phyloP scores from a whole-genome alignment of 495 filamentous ascomycete species.

The Letharia lupina region DNA sequence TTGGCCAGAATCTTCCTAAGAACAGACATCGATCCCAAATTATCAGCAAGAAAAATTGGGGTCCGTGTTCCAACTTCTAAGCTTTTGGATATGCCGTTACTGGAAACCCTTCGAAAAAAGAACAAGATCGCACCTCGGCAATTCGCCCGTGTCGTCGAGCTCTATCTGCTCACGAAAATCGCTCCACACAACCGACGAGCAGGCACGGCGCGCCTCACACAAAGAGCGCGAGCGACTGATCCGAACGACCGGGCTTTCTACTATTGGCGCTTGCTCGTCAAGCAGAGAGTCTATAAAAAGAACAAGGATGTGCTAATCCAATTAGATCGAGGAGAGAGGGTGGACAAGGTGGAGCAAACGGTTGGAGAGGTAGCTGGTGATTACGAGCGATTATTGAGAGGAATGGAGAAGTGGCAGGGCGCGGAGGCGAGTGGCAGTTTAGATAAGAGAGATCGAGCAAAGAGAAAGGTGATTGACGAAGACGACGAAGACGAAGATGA shows the following conservation, averaged over 20 bases:
- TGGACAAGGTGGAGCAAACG: slow-evolving; percentile 74
- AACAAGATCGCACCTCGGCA: slow-evolving; percentile 81
- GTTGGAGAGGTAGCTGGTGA: slow-evolving; percentile 71
- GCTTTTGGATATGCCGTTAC: slow-evolving; percentile 52
- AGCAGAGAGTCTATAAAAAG: slow-evolving; percentile 71
- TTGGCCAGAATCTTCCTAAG: slow-evolving; percentile 38
- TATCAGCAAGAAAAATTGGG: slow-evolving; percentile 33
- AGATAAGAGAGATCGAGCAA: slow-evolving; percentile 25
- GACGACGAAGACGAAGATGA: slow-evolving; percentile 21
- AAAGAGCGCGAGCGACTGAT: slow-evolving; percentile 44
- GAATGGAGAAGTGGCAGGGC: slow-evolving; percentile 37
- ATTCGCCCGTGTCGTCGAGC: slow-evolving; percentile 77
- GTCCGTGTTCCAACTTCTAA: slow-evolving; percentile 48
- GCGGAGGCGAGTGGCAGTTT: slow-evolving; percentile 16
- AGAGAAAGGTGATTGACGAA: slow-evolving; percentile 21
- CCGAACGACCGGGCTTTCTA: slow-evolving; percentile 57
- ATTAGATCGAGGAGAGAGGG: slow-evolving; percentile 64
- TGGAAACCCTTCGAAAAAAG: slow-evolving; percentile 52
- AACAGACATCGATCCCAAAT: slow-evolving; percentile 36
- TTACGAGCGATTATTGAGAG: slow-evolving; percentile 60
- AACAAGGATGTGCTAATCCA: slow-evolving; percentile 71
- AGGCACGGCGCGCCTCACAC: slow-evolving; percentile 47
- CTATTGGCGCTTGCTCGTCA: slow-evolving; percentile 76
- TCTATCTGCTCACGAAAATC: slow-evolving; percentile 74
- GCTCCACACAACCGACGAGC: slow-evolving; percentile 51